phyloP scores from a whole-genome alignment of 148 eudicot genomes.

The Arbutus unedo region DNA sequence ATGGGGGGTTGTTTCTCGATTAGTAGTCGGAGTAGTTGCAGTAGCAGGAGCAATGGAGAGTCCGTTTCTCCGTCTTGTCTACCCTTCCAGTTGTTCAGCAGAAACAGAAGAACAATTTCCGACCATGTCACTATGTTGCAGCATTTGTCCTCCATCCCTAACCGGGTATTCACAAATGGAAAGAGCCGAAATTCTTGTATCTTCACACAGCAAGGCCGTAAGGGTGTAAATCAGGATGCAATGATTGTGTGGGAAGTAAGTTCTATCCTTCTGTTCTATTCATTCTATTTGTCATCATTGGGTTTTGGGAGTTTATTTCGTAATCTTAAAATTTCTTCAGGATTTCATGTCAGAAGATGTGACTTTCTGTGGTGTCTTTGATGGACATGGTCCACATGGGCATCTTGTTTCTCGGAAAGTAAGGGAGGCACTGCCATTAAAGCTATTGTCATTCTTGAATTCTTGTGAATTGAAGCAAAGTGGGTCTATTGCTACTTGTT shows the following conservation, averaged over 20 bases:
- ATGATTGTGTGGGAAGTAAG: slow-evolving; percentile 99
- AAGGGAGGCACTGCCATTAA: slow-evolving; percentile 78
- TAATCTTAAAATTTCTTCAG: slow-evolving; percentile 15
- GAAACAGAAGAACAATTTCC: slow-evolving; percentile 66
- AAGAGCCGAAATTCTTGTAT: slow-evolving; percentile 83
- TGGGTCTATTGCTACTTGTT: slow-evolving; percentile 47
- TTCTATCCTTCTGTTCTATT: slow-evolving; percentile 9
- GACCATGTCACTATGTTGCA: slow-evolving; percentile 59
- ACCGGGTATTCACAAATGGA: slow-evolving; percentile 72
- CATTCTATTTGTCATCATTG: not conserved
- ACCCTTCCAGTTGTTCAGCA: slow-evolving; percentile 45
- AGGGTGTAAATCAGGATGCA: slow-evolving; percentile 98
- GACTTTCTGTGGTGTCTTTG: slow-evolving; percentile 90
- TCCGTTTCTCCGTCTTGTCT: slow-evolving; percentile 46
- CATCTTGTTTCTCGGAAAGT: slow-evolving; percentile 97
- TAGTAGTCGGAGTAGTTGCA: slow-evolving; percentile 59
- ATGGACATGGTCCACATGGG: slow-evolving; percentile 98
- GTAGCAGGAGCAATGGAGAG: slow-evolving; percentile 66
- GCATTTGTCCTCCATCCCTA: slow-evolving; percentile 78
- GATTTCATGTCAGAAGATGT: slow-evolving; percentile 73
- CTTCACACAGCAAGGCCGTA: slow-evolving; percentile 97
- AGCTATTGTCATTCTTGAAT: slow-evolving; percentile 60
- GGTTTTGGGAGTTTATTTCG: slow-evolving; percentile 9
- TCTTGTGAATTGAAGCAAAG: slow-evolving; percentile 53
- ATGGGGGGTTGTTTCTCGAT: slow-evolving; percentile 95